A percentile compares a stretch with the other conserved stretches of the same genome.
Conservation (phyloP, 805 yeast species). For the Phaffomyces thermotolerans region DNA sequence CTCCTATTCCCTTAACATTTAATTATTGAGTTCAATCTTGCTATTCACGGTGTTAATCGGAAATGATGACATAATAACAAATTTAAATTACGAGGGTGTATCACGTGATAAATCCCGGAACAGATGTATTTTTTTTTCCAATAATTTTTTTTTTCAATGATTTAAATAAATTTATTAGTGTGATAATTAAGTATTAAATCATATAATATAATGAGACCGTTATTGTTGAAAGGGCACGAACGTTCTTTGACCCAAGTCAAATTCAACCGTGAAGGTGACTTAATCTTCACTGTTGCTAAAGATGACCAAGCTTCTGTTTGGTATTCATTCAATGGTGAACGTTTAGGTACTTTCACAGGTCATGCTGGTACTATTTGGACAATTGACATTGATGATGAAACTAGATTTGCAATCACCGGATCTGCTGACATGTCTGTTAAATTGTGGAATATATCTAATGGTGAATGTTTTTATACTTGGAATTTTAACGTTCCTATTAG, state of each 20-base stretch:
- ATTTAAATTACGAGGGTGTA: too few relatives aligned
- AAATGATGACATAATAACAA: too few relatives aligned
- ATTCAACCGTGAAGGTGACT: slow-evolving; percentile 92
- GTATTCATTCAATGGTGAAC: slow-evolving; percentile 94
- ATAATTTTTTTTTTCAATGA: background rate
- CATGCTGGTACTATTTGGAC: slow-evolving; percentile 96
- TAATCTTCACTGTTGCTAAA: slow-evolving; percentile 85
- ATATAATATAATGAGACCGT: slow-evolving; percentile 47
- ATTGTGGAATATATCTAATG: slow-evolving; percentile 78
- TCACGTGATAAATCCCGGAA: background rate
- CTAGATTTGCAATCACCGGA: slow-evolving; percentile 76
- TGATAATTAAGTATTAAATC: background rate
- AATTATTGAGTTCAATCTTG: too few relatives aligned
- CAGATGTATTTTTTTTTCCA: background rate
- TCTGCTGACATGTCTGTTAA: slow-evolving; percentile 83
- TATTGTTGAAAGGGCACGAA: slow-evolving; percentile 85
- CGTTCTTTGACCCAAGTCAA: slow-evolving; percentile 96
- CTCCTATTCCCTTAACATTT: too few relatives aligned
- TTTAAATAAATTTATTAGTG: background rate
- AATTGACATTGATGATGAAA: slow-evolving; percentile 69
- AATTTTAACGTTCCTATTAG: slow-evolving; percentile 79
- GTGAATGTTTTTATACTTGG: slow-evolving; percentile 69
- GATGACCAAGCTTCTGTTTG: slow-evolving; percentile 87
- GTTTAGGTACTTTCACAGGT: slow-evolving; percentile 85
- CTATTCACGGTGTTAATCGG: too few relatives aligned